Evolutionary conservation across 2,329 filamentous ascomycete genomes (phyloP), one percentile per base, ranked within the genome.

Genomic region (Pseudogymnoascus sp.): DNA sequence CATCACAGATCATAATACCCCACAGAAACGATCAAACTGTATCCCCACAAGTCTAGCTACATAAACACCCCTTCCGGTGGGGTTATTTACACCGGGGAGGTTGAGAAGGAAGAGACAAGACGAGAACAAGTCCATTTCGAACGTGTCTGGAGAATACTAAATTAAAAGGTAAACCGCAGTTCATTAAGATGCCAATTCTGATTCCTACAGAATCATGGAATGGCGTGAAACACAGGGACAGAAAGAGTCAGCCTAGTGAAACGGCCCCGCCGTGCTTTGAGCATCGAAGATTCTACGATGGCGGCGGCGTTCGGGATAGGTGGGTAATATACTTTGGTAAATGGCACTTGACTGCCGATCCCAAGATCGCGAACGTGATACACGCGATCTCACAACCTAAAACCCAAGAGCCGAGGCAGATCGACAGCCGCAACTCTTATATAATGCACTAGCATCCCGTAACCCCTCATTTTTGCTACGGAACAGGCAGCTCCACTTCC

Each of bases 291-390:
- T 12, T 55, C 49, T 19, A 30, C n/a, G 11, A 25, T 5, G 45
- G 28, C n/a, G 33, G 49, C 25, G 5, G 49, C 49, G 25, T n/a
- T 28, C 7, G 23, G 23, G 23, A 49, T 12, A 16, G 25, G 49
- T 33, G 49, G 25, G 49, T 30, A 55, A 55, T 16, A 33, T 11
- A 52, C n/a, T 52, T 8, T 52, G 14, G 6, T 19, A 33, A 33
- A 55, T 55, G 28, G 49, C n/a, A 55, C 4, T 55, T 55, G 25
- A 19, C n/a, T 55, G 49, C 49, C 49, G 49, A 55, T 55, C 49
- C 45, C n/a, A 33, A 7, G n/a, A 55, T 55, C 28, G 4, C n/a
- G 49, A 55, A 55, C 49, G 49, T 55, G 49, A 33, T 55, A n/a
- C 25, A 33, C 49, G 28, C 25, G n/a, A 55, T 55, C 25, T 33